Conservation (phyloP, 768 basidiomycete genomes). For the Cystofilobasidium macerans region DNA sequence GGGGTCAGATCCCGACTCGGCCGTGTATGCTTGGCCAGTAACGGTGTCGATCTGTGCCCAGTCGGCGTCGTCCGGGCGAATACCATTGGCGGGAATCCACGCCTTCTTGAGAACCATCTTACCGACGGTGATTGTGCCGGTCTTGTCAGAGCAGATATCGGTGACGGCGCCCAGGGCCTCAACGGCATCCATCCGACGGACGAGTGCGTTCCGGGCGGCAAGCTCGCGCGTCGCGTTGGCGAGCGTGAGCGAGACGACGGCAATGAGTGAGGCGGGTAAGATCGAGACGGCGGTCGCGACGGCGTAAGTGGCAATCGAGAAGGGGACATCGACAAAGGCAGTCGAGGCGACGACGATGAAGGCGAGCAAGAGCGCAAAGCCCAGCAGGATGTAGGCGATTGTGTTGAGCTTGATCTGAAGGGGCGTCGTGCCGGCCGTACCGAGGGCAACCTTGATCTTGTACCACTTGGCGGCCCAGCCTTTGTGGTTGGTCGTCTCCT, state of each 20-base stretch:
- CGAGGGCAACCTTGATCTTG: constrained; percentile 44
- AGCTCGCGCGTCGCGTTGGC: constrained; percentile 50
- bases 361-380: constrained; percentile 35
- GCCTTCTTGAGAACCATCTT: constrained; percentile 43
- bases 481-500: constrained; percentile 32
- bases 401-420: constrained; percentile 43
- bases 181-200: constrained; percentile 53
- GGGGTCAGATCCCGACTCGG: constrained; percentile 37
- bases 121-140: constrained; percentile 48
- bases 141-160: constrained; percentile 54
- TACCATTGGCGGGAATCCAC: constrained; percentile 40
- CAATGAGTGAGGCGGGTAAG: constrained; percentile 42
- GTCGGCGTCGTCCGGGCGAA: constrained; percentile 31
- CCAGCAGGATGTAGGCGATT: constrained; percentile 38
- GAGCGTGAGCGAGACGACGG: constrained; percentile 49
- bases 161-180: constrained; percentile 52
- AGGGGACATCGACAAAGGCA: constrained; percentile 35
- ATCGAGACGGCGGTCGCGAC: constrained; percentile 39
- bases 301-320: constrained; percentile 39
- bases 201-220: constrained; percentile 49
- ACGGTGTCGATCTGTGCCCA: constrained; percentile 30
- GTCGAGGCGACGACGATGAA: constrained; percentile 40
- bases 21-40: constrained; percentile 33
- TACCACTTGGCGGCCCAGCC: constrained; percentile 35
- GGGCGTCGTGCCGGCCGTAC: constrained; percentile 41